Conservation (phyloP, 352 stramenopile genomes). For the Pythium volutum region DNA sequence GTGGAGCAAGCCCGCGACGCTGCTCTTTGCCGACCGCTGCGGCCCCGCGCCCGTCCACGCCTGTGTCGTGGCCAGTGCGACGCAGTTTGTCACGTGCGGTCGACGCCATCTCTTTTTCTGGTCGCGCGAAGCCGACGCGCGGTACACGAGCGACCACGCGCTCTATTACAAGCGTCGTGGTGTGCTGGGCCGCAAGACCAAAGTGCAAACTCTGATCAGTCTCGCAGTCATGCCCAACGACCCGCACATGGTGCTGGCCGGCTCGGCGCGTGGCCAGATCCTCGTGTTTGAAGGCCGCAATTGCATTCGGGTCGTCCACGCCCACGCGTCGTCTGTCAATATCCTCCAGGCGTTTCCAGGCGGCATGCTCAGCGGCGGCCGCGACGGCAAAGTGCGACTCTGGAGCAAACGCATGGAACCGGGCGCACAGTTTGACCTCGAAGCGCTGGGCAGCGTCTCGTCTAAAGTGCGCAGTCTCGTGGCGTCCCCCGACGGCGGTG, state of each 20-base stretch:
- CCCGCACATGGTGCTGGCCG: constrained; percentile 53
- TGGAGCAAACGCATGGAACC: constrained; percentile 78
- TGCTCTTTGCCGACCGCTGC: constrained; percentile 57
- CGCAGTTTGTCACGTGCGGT: constrained; percentile 65
- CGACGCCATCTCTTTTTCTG: constrained; percentile 73
- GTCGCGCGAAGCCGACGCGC: constrained; percentile 56
- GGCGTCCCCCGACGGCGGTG: constrained; percentile 55
- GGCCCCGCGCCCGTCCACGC: constrained; percentile 51
- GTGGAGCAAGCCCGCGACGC: constrained; percentile 46
- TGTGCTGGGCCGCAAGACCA: constrained; percentile 62
- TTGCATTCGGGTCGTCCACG: constrained; percentile 62
- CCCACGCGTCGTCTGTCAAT: constrained; percentile 59
- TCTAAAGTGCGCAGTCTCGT: constrained; percentile 57
- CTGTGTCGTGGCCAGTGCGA: constrained; percentile 32
- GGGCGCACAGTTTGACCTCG: constrained; percentile 70
- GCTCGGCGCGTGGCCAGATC: constrained; percentile 69
- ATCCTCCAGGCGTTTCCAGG: constrained; percentile 51
- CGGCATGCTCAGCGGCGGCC: constrained; percentile 60
- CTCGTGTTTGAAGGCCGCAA: constrained; percentile 81
- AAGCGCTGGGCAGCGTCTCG: constrained; percentile 57
- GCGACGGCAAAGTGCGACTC: constrained; percentile 70
- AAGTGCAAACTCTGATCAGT: constrained; percentile 67
- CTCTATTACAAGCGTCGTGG: constrained; percentile 50
- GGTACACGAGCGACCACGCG: constrained; percentile 42
- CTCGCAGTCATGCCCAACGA: constrained; percentile 45